phyloP scores from a whole-genome alignment of 495 filamentous ascomycete genomes.

The Lasiosphaeriaceae sp. region DNA sequence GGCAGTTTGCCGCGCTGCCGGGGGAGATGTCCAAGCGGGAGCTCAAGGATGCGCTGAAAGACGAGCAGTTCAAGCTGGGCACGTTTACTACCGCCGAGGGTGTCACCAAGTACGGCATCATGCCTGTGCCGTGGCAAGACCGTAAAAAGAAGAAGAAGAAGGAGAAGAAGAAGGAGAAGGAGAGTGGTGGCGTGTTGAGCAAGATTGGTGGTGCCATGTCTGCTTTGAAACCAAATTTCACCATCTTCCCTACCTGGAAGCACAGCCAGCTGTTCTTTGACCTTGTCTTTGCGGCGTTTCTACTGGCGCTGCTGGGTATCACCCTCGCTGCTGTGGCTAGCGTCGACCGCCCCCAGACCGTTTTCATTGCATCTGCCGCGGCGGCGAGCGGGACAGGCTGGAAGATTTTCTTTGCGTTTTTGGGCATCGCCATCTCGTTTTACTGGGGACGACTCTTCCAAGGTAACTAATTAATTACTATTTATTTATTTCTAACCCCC shows the following conservation, averaged over 20 bases:
- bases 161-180: background rate
- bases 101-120: conserved; percentile 20
- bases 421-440: conserved; percentile 15
- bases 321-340: conserved; percentile 11
- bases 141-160: conserved; percentile 1
- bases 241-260: conserved; percentile 15
- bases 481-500: too few relatives aligned
- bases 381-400: background rate
- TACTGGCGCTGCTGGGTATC: conserved; percentile 17
- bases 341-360: conserved; percentile 12
- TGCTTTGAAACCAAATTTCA: background rate
- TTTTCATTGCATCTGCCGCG: conserved; percentile 10
- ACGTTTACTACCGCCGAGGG: conserved; percentile 14
- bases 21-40: conserved; percentile 17
- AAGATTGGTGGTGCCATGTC: background rate
- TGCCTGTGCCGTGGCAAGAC: conserved; percentile 14
- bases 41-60: conserved; percentile 16
- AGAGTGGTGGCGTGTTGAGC: background rate
- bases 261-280: conserved; percentile 17
- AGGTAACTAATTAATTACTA: background rate
- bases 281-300: conserved; percentile 4
- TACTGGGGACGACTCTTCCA: conserved; percentile 20
- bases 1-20: conserved; percentile 15
- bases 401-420: conserved; percentile 17
- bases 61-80: conserved; percentile 19